Base-by-base conservation (phyloP, 179 eudicot genomes). In the Pouteria campechiana region DNA sequence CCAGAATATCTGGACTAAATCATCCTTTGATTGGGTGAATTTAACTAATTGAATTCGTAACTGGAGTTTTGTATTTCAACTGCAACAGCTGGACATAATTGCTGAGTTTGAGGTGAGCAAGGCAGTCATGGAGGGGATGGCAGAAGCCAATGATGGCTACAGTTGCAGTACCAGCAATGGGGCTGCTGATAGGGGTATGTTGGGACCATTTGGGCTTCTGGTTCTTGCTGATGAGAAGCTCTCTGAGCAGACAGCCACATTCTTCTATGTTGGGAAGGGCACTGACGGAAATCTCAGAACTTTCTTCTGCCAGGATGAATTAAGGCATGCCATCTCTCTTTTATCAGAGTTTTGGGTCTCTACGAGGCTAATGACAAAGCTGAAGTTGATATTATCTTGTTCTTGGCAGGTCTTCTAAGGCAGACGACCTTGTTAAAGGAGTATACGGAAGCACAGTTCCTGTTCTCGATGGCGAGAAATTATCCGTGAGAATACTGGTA, bases 151-250 rank as follows among this genome's bases (percentile, higher is more conserved):
- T 12, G 74, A 45, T 45, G 20, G 32, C 13, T 69, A 70, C 48
- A 56, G 48, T n/a, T 75, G 87, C 71, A 48, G 57, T 3, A 32
- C 11, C 4, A 59, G 70, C 18, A 61, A 63, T 21, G 96, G 90
- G 44, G 72, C 87, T 19, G 36, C 58, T 25, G 57, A 61, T 3
- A 64, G 94, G 12, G 96, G 86, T 9, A 81, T 83, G 12, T 58
- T 87, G 7, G 96, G 96, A 17, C 96, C 94, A 6, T 87, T 87
- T 18, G 96, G 96, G 5, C 19, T 87, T 10, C 41, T 72, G 36
- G 72, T 87, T 37, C 69, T 70, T 13, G 62, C 86, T 3, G 57
- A 59, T 22, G 33, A 54, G 2, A 52, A 42, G 21, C 49, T 47
- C 0, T 34, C 69, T 2, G 96, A 87, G 61, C 78, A 60, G 12